These are phyloP conservation scores for Neopestalotiopsis clavispora DNA, from an alignment of 2,329 filamentous ascomycete species.

Conservation along the genomic window DNA sequence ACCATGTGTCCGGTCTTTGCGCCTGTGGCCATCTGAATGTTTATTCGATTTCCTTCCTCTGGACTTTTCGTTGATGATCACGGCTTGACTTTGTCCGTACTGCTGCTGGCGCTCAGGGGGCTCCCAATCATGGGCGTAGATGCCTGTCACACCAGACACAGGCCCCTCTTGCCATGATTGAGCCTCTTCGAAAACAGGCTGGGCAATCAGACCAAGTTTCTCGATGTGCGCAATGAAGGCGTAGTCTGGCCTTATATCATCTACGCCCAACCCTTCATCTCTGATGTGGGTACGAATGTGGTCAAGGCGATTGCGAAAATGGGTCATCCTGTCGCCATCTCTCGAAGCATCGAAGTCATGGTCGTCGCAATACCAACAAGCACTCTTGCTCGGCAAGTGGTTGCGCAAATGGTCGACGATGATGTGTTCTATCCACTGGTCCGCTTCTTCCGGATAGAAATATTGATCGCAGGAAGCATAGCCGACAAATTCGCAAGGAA, in stretches of 20 bases:
- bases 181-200: conserved; percentile 13
- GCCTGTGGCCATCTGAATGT: no score
- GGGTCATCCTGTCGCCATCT: conserved; percentile 21
- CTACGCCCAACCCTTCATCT: conserved; percentile 24
- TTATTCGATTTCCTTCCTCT: no score
- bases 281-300: conserved; percentile 55
- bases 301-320: conserved; percentile 48
- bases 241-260: conserved; percentile 80
- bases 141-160: neutral
- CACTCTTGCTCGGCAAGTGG: conserved; percentile 38
- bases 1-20: no score
- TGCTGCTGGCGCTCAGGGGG: neutral
- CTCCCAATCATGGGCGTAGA: neutral
- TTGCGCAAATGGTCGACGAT: conserved; percentile 39
- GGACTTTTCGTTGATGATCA: neutral
- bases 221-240: conserved; percentile 78
- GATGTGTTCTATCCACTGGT: conserved; percentile 54
- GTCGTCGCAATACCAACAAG: conserved; percentile 58
- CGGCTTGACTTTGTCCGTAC: neutral
- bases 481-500: conserved; percentile 52
- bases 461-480: conserved; percentile 39
- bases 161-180: neutral
- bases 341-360: conserved; percentile 34
- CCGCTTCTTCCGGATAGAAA: conserved; percentile 44
- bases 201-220: conserved; percentile 19